These are phyloP conservation scores for Ceratobasidium papillatum DNA, from an alignment of 1,284 basidiomycete species.

Conservation along the genomic window DNA sequence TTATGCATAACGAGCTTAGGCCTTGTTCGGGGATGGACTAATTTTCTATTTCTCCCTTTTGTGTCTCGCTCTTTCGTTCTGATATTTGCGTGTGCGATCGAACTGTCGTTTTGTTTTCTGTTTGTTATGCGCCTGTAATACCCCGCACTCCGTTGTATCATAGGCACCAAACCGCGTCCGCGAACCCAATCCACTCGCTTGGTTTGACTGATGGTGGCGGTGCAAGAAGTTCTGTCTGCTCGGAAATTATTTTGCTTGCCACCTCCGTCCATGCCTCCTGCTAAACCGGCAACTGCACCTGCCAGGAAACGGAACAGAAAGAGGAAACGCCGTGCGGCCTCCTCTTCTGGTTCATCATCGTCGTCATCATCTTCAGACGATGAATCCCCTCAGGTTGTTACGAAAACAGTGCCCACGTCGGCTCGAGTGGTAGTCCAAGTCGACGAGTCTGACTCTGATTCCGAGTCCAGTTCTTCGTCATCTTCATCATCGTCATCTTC, in stretches of 20 bases:
- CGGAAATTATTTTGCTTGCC: not conserved
- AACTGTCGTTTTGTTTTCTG: conserved; percentile 5
- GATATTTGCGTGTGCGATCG: not conserved
- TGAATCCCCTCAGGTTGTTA: conserved; percentile 46
- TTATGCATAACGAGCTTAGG: conserved; percentile 22
- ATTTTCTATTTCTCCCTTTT: not conserved
- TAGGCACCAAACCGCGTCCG: conserved; percentile 11
- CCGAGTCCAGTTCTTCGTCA: conserved; percentile 47
- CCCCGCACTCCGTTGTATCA: conserved; percentile 22
- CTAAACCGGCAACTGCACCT: conserved; percentile 42
- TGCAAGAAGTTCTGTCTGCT: conserved; percentile 8
- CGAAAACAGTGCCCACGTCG: conserved; percentile 32
- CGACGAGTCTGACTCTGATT: conserved; percentile 41
- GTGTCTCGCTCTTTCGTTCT: conserved; percentile 18
- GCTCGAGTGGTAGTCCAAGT: conserved; percentile 49
- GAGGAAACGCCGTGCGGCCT: conserved; percentile 55
- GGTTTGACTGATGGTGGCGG: conserved; percentile 39
- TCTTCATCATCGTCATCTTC: conserved; percentile 48
- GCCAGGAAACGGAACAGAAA: conserved; percentile 54
- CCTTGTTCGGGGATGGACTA: conserved; percentile 17
- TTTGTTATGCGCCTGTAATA: not conserved
- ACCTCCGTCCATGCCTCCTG: conserved; percentile 8
- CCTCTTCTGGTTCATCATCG: conserved; percentile 52
- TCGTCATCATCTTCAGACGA: conserved; percentile 50
- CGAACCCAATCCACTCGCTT: conserved; percentile 16